Base-by-base conservation (phyloP, 108 stramenopile species). In the Discostella pseudostelligera region DNA sequence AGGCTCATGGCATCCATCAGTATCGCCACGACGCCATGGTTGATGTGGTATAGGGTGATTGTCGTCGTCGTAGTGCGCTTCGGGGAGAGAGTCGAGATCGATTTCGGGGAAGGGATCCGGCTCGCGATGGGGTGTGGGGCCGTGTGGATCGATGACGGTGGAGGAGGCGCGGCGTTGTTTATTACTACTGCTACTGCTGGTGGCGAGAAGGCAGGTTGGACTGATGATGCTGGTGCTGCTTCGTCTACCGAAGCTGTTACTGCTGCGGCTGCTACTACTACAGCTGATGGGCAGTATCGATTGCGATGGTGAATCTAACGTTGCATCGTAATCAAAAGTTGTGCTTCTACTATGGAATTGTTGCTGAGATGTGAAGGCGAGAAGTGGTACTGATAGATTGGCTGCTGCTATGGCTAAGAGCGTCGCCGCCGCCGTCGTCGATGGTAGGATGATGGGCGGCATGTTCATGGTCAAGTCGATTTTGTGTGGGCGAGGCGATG, bases 21-120 rank as follows among this genome's bases (percentile, higher is more conserved):
- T 86, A 13, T 80, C 70, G 0, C 92, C 92, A 29, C 86, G 74
- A 32, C 92, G 82, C 92, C 92, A 93, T 21, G 89, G 89, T 63
- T 93, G 92, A 53, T 87, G 79, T 2, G 85, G 82, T 49, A 93
- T 79, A 28, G 87, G 88, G 48, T 79, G 76, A 46, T 50, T 58
- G 48, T 59, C 10, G 13, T 37, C 43, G 54, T 79, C 78, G 58
- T 83, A 83, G 17, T 75, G 65, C 10, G 74, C 42, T 54, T 77
- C 73, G 49, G 81, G 80, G 14, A 85, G 55, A 44, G 59, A 25
- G 39, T 75, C 74, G 29, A 75, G 0, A 37, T 67, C 66, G 28
- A 75, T 22, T 26, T 45, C 56, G 37, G 74, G 74, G 61, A 67
- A 67, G 36, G 66, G 74, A 36, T 67, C 66, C 26, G 66, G 56